These are phyloP conservation scores for Fusarium multiceps DNA, from an alignment of 2,329 filamentous ascomycete species.

Conservation along the genomic window DNA sequence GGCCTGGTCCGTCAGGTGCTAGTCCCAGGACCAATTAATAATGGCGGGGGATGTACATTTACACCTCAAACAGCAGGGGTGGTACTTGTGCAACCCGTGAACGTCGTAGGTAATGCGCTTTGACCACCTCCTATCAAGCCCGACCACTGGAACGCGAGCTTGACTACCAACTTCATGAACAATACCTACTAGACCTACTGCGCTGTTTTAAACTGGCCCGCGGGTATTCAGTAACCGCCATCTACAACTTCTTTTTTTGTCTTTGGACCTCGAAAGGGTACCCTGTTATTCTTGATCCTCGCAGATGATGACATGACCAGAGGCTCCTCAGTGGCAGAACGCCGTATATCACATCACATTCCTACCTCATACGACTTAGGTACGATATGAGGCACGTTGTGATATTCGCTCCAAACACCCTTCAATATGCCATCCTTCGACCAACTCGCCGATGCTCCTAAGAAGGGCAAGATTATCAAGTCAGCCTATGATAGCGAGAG, in stretches of 20 bases:
- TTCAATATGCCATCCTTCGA: conserved; percentile 62
- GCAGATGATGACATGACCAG: conserved; percentile 33
- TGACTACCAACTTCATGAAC: conserved; percentile 31
- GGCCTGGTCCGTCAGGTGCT: conserved; percentile 28
- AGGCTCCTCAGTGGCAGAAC: conserved; percentile 25
- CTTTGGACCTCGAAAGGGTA: background rate
- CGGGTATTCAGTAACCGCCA: background rate
- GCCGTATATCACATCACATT: conserved; percentile 16
- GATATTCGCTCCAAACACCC: conserved; percentile 34
- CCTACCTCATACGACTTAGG: conserved; percentile 28
- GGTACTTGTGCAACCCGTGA: conserved; percentile 24
- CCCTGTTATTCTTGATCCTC: background rate
- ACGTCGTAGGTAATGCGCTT: conserved; percentile 19
- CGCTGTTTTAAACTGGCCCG: background rate
- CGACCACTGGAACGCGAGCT: conserved; percentile 23
- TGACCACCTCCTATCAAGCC: conserved; percentile 25
- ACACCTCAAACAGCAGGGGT: conserved; percentile 20
- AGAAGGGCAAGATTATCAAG: conserved; percentile 69
- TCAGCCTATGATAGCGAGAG: conserved; percentile 86
- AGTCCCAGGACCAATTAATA: background rate
- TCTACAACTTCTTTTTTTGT: background rate
- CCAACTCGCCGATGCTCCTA: conserved; percentile 58
- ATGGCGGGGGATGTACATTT: conserved; percentile 38
- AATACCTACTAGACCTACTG: conserved; percentile 3
- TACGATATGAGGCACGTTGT: conserved; percentile 43